Evolutionary conservation across 768 basidiomycete species (phyloP).

Genomic region (Boletus edulis): DNA sequence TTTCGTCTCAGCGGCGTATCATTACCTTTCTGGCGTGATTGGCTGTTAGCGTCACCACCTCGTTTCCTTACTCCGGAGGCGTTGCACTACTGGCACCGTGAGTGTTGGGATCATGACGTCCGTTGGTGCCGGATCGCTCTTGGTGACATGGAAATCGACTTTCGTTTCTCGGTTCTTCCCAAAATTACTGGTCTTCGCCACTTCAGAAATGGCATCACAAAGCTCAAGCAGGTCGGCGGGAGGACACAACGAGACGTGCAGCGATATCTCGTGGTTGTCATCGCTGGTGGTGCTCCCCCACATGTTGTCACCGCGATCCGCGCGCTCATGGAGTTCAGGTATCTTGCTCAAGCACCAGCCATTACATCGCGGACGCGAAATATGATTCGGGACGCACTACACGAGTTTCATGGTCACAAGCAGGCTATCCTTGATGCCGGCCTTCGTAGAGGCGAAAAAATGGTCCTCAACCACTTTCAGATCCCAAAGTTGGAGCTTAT

Average conservation of each 20-base stretch:
- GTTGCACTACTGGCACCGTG: background rate
- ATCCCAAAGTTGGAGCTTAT: background rate
- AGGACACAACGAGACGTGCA: constrained; percentile 38
- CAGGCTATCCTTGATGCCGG: background rate
- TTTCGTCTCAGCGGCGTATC: background rate
- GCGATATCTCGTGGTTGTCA: constrained; percentile 32
- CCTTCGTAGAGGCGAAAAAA: constrained; percentile 23
- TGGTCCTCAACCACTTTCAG: background rate
- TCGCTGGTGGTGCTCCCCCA: constrained; percentile 28
- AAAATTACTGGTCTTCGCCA: constrained; percentile 31
- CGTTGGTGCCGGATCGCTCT: background rate
- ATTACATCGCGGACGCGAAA: constrained; percentile 21
- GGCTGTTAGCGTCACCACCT: background rate
- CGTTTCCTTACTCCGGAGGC: background rate
- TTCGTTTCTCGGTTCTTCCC: constrained; percentile 3
- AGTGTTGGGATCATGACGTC: background rate
- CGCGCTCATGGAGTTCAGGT: constrained; percentile 38
- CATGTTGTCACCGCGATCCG: constrained; percentile 33
- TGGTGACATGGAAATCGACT: constrained; percentile 15
- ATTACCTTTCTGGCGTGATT: background rate
- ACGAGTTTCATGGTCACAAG: constrained; percentile 27
- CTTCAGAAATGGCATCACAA: constrained; percentile 39
- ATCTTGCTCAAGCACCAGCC: constrained; percentile 31
- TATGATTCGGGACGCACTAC: constrained; percentile 20
- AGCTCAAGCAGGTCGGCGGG: constrained; percentile 41